Evolutionary conservation across 1,284 basidiomycete species (phyloP).

Genomic region (Ganoderma resinaceum): DNA sequence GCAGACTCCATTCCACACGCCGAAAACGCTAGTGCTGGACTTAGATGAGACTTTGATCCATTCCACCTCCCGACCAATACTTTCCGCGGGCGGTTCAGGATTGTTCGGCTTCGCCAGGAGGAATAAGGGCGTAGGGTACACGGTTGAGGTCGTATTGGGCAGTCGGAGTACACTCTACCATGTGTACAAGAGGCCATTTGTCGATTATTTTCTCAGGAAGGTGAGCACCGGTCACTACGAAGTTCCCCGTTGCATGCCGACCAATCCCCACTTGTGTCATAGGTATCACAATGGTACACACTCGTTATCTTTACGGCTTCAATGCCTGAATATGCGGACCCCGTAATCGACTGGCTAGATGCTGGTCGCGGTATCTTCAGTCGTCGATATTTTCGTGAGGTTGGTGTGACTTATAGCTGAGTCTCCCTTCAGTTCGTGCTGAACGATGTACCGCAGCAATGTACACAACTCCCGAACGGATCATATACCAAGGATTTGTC

Average conservation of each 20-base stretch:
- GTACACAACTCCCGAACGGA: slow-evolving; percentile 90
- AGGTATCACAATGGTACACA: slow-evolving; percentile 99
- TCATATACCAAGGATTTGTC: slow-evolving; percentile 95
- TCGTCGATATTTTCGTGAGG: slow-evolving; percentile 92
- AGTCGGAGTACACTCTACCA: slow-evolving; percentile 94
- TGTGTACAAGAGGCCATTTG: slow-evolving; percentile 98
- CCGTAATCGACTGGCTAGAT: slow-evolving; percentile 99
- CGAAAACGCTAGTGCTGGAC: slow-evolving; percentile 94
- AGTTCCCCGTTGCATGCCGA: slow-evolving; percentile 1
- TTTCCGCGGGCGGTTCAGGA: slow-evolving; percentile 58
- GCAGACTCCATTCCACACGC: slow-evolving; percentile 77
- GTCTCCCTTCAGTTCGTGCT: slow-evolving; percentile 14
- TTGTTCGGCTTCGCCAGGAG: slow-evolving; percentile 68
- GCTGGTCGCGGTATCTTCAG: slow-evolving; percentile 91
- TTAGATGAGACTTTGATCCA: slow-evolving; percentile 98
- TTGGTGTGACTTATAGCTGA: slow-evolving; percentile 44
- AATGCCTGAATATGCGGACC: slow-evolving; percentile 99
- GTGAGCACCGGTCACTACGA: slow-evolving; percentile 52
- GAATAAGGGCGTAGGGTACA: slow-evolving; percentile 82
- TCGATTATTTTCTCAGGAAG: slow-evolving; percentile 95
- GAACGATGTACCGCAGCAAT: slow-evolving; percentile 65
- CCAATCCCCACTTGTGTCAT: slow-evolving; percentile 11
- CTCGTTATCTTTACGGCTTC: slow-evolving; percentile 99
- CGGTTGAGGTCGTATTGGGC: slow-evolving; percentile 94
- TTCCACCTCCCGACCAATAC: slow-evolving; percentile 87